These are phyloP conservation scores for Lentinus polychrous DNA, from an alignment of 1,284 basidiomycete species.

Conservation along the genomic window DNA sequence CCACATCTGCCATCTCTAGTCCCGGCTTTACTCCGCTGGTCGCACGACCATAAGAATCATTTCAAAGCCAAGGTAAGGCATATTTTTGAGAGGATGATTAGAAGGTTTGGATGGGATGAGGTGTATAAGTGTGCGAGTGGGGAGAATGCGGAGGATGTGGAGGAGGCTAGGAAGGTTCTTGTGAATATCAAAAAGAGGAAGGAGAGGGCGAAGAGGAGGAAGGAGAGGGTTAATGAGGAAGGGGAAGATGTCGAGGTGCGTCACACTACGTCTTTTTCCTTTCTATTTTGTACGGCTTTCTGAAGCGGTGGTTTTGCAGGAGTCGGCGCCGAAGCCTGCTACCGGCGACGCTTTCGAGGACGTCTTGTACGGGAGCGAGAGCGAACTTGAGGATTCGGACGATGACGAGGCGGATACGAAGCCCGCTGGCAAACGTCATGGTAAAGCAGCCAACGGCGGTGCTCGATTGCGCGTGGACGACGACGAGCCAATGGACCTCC, in stretches of 20 bases:
- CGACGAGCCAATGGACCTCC: slow-evolving; percentile 93
- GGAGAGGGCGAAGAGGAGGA: slow-evolving; percentile 78
- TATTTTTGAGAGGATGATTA: slow-evolving; percentile 93
- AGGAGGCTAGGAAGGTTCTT: slow-evolving; percentile 74
- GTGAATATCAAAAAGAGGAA: slow-evolving; percentile 89
- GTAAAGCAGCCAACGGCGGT: slow-evolving; percentile 34
- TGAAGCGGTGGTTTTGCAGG: slow-evolving; percentile 21
- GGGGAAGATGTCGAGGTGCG: slow-evolving; percentile 45
- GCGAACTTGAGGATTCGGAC: slow-evolving; percentile 72
- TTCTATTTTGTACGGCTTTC: not conserved
- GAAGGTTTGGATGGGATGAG: slow-evolving; percentile 86
- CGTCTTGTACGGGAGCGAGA: slow-evolving; percentile 86
- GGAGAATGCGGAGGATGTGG: slow-evolving; percentile 40
- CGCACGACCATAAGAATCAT: slow-evolving; percentile 97
- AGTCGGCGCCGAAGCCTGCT: slow-evolving; percentile 36
- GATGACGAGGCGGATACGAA: slow-evolving; percentile 43
- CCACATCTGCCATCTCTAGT: slow-evolving; percentile 77
- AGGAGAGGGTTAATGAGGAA: slow-evolving; percentile 41
- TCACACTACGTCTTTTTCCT: slow-evolving; percentile 8
- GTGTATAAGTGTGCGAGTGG: slow-evolving; percentile 59
- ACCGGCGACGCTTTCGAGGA: slow-evolving; percentile 92
- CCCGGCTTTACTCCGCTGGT: slow-evolving; percentile 85
- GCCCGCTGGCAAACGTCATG: slow-evolving; percentile 27
- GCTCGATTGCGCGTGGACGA: slow-evolving; percentile 81
- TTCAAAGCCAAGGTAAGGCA: slow-evolving; percentile 97